These are phyloP conservation scores for Flammula alnicola DNA, from an alignment of 1,284 basidiomycete genomes.

Conservation along the genomic window DNA sequence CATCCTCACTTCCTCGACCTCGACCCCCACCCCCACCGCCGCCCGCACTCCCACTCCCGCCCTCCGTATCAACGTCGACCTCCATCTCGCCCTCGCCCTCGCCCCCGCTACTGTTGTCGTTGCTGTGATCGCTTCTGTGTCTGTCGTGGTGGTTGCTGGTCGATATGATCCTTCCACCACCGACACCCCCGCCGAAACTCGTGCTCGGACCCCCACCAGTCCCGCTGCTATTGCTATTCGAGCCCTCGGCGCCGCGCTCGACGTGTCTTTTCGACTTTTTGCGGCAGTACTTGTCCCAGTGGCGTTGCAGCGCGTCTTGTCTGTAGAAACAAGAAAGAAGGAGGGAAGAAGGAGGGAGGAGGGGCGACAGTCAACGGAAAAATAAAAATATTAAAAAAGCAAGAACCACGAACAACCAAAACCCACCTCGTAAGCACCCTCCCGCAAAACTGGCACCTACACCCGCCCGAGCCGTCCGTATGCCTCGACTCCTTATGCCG, in stretches of 20 bases:
- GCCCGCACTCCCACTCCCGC: too few species aligned
- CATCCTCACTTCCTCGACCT: too few species aligned
- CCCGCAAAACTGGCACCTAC: constrained; percentile 24
- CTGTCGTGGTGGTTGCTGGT: too few species aligned
- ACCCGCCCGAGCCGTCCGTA: constrained; percentile 18
- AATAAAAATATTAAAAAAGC: background rate
- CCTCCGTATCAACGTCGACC: too few species aligned
- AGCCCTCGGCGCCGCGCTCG: constrained; percentile 3
- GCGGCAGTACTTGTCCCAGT: constrained; percentile 27
- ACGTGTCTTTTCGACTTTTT: constrained; percentile 19
- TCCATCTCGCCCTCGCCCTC: too few species aligned
- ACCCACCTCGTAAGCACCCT: constrained; percentile 24
- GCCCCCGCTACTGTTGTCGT: too few species aligned
- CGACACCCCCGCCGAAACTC: too few species aligned
- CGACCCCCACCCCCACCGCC: too few species aligned
- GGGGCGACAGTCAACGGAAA: background rate
- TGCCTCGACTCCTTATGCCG: constrained; percentile 26
- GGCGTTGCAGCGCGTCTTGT: constrained; percentile 27
- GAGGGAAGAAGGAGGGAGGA: background rate
- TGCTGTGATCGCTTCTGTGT: too few species aligned
- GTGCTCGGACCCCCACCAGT: too few species aligned
- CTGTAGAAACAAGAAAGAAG: constrained; percentile 4
- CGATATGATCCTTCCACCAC: too few species aligned
- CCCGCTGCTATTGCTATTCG: too few species aligned
- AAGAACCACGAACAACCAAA: background rate